A percentile compares a stretch with the other conserved stretches of the same genome.
Conservation (phyloP, 106 monocot species). For the Allium fistulosum region DNA sequence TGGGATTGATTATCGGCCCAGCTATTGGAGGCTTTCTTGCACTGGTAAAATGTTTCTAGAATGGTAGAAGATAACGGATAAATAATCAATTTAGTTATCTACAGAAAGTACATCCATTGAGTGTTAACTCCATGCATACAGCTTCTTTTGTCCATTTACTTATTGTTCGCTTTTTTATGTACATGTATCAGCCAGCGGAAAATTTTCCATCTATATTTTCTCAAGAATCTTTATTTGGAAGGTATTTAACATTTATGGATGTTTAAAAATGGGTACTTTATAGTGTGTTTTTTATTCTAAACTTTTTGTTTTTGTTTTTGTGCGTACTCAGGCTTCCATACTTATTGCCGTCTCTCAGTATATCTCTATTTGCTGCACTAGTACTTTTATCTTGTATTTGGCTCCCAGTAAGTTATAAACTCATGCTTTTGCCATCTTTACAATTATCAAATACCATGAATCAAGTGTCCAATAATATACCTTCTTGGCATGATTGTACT, state of each 20-base stretch:
- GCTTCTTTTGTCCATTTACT: background rate
- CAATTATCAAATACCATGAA: background rate
- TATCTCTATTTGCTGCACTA: slow-evolving; percentile 34
- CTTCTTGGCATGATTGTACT: background rate
- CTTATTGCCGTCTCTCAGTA: slow-evolving; percentile 42
- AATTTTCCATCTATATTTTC: slow-evolving; percentile 70
- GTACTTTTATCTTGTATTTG: slow-evolving; percentile 27
- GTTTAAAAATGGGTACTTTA: background rate
- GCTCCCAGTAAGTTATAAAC: slow-evolving; percentile 42
- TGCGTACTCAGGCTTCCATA: slow-evolving; percentile 39
- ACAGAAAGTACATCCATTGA: background rate
- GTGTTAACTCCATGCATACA: background rate
- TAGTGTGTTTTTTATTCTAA: background rate
- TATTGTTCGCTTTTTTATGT: background rate
- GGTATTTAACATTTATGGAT: slow-evolving; percentile 18
- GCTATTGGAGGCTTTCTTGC: slow-evolving; percentile 67
- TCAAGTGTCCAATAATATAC: background rate
- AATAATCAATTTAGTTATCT: background rate
- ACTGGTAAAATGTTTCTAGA: slow-evolving; percentile 24
- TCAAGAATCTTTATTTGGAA: slow-evolving; percentile 50
- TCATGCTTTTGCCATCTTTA: background rate
- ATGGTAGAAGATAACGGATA: background rate
- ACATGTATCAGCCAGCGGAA: slow-evolving; percentile 58
- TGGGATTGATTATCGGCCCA: slow-evolving; percentile 63
- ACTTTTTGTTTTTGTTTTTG: background rate